A percentile compares a stretch with the other conserved stretches of the same genome.
Evolutionary conservation across 78 protist species (phyloP).

Genomic region (Creolimax fragrantissima): DNA sequence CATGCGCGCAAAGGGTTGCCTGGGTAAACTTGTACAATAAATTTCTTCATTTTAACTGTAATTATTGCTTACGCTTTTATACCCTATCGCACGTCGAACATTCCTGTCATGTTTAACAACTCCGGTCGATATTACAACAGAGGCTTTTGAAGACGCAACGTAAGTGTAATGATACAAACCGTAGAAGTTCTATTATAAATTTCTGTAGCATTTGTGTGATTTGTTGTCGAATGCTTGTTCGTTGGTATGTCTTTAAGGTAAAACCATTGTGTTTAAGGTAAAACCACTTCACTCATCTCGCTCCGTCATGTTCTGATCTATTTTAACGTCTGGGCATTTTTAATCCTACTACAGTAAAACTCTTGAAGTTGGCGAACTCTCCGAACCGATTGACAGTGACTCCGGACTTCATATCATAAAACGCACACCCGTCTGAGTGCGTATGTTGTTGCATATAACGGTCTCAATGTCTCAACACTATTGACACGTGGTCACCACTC

Average conservation of each 20-base stretch:
- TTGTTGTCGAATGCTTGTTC: neutral
- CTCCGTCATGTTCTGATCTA: neutral
- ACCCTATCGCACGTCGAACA: neutral
- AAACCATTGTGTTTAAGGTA: neutral
- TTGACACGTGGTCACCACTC: too few species aligned
- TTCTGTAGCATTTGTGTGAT: neutral
- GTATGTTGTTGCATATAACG: too few species aligned
- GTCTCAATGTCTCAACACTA: too few species aligned
- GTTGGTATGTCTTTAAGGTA: neutral
- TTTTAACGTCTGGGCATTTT: neutral
- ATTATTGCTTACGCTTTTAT: neutral
- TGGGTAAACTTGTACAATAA: neutral
- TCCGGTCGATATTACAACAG: neutral
- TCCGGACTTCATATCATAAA: constrained; percentile 74
- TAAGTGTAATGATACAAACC: neutral
- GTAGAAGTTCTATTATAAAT: neutral
- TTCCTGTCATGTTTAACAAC: neutral
- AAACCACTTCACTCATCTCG: neutral
- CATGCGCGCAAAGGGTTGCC: neutral
- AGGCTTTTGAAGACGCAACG: constrained; percentile 46
- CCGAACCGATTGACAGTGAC: constrained; percentile 57
- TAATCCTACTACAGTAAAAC: constrained; percentile 6
- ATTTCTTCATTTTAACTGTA: neutral
- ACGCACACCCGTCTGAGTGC: constrained; percentile 35
- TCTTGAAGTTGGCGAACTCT: constrained; percentile 62